These are phyloP conservation scores for Cryptosporidium meleagridis DNA, from an alignment of 169 alveolate species.

Conservation along the genomic window DNA sequence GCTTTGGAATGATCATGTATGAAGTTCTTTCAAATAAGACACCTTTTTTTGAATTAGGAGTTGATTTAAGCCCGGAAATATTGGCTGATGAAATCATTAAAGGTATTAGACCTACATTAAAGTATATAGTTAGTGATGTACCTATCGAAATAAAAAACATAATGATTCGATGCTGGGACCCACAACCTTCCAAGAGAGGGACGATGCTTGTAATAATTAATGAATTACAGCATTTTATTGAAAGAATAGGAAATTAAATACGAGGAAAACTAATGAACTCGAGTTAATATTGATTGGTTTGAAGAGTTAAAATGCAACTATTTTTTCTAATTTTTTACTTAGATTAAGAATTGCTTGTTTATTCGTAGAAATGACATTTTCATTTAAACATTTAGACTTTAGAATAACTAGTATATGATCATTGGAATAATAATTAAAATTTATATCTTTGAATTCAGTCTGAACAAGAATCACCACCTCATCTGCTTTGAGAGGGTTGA, in stretches of 20 bases:
- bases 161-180: constrained; percentile 77
- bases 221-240: constrained; percentile 19
- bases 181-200: constrained; percentile 71
- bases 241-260: neutral
- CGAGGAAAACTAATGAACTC: neutral
- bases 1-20: constrained; percentile 84
- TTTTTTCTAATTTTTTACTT: constrained; percentile 51
- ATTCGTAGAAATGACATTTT: constrained; percentile 23
- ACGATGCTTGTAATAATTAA: constrained; percentile 50
- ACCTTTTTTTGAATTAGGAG: constrained; percentile 79
- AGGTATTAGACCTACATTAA: constrained; percentile 60
- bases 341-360: constrained; percentile 37
- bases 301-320: constrained; percentile 3
- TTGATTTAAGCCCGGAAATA: constrained; percentile 76
- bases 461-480: constrained; percentile 35
- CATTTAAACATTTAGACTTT: constrained; percentile 35
- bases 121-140: constrained; percentile 34
- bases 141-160: constrained; percentile 62
- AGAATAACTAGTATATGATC: constrained; percentile 27
- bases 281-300: neutral
- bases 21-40: constrained; percentile 81
- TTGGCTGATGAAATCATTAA: constrained; percentile 60
- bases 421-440: constrained; percentile 5
- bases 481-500: constrained; percentile 7
- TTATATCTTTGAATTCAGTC: constrained; percentile 33